phyloP scores from a whole-genome alignment of 2,329 filamentous ascomycete species.

The Raffaelea albimanens region DNA sequence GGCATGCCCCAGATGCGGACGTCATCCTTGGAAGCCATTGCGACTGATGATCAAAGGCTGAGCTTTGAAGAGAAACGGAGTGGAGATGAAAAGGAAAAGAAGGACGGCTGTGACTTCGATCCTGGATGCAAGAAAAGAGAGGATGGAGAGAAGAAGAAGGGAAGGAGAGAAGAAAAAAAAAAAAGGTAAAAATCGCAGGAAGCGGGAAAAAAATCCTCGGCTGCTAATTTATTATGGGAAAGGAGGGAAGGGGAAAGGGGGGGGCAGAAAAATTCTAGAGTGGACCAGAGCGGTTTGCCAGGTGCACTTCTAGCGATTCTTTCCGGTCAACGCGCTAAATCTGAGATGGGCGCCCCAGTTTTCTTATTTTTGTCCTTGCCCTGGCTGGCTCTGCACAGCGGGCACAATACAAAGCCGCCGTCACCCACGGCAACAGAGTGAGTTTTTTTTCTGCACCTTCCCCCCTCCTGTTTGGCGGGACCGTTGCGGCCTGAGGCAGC shows the following conservation, averaged over 20 bases:
- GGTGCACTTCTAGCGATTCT: slow-evolving; percentile 42
- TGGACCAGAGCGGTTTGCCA: slow-evolving; percentile 1
- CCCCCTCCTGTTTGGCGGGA: not conserved
- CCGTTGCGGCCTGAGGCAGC: slow-evolving; percentile 8
- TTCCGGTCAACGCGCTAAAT: slow-evolving; percentile 28
- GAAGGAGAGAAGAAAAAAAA: slow-evolving; percentile 29
- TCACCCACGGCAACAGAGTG: slow-evolving; percentile 10
- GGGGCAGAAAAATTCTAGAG: slow-evolving; percentile 3
- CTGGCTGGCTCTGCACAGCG: not conserved
- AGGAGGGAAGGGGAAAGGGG: not conserved
- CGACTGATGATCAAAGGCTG: slow-evolving; percentile 36
- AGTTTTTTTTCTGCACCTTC: not conserved
- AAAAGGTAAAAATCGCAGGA: slow-evolving; percentile 28
- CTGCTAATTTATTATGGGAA: slow-evolving; percentile 7
- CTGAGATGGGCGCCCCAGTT: slow-evolving; percentile 6
- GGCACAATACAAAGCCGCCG: not conserved
- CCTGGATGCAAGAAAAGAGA: slow-evolving; percentile 11
- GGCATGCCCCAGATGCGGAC: slow-evolving; percentile 58
- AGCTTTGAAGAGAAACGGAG: slow-evolving; percentile 27
- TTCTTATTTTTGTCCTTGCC: not conserved
- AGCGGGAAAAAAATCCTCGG: slow-evolving; percentile 7
- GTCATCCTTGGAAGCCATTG: slow-evolving; percentile 46
- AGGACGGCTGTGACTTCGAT: slow-evolving; percentile 10
- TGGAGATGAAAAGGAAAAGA: slow-evolving; percentile 28
- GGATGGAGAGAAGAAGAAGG: slow-evolving; percentile 22